Evolutionary conservation across 2,329 filamentous ascomycete genomes (phyloP), one percentile per base, ranked within the genome.

Genomic region (Phaeosphaeria sp.): DNA sequence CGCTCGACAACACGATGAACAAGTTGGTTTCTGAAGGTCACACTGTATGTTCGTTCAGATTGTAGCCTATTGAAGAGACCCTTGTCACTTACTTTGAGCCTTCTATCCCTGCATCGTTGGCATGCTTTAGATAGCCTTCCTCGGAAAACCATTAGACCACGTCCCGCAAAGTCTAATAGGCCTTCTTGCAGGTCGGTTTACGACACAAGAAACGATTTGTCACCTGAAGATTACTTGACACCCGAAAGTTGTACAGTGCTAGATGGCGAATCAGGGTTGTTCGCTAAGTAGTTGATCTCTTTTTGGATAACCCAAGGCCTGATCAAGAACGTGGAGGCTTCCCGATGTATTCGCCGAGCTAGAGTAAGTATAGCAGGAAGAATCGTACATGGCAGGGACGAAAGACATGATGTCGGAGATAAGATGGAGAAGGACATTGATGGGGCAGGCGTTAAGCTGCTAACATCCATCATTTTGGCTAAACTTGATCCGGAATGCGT

Each of bases 101-200:
- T 68, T 44, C 64, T 55, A 3, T 64, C 54, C 17, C 67, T 58
- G 46, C 67, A 68, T 33, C 67, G 48, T 18, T 56, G 52, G 42
- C 67, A 69, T 18, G 62, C 61, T 43, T 68, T 68, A 2, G 65
- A 67, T 11, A 59, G 64, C 27, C 58, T 66, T 11, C 66, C 66
- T 17, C 66, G 63, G 42, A 60, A 62, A 7, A 60, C 57, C 60
- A 62, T 62, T 50, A 23, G 49, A 22, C 18, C 3, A 43, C 17
- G 20, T 20, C 20, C 15, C 20, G n/a, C 3, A 18, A 20, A 21
- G n/a, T 20, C 11, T 13, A 15, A 11, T 11, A 6, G 9, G 3
- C 13, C 6, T 6, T 36, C 5, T 36, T 13, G 3, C 9, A 3
- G 9, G 30, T 11, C 11, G 7, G 30, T 36, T 13, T 11, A 11